Percentiles rank a stretch among this genome's conserved stretches.
Conservation (phyloP, 192 early-diverging fungal species). For the Entomortierella lignicola region DNA sequence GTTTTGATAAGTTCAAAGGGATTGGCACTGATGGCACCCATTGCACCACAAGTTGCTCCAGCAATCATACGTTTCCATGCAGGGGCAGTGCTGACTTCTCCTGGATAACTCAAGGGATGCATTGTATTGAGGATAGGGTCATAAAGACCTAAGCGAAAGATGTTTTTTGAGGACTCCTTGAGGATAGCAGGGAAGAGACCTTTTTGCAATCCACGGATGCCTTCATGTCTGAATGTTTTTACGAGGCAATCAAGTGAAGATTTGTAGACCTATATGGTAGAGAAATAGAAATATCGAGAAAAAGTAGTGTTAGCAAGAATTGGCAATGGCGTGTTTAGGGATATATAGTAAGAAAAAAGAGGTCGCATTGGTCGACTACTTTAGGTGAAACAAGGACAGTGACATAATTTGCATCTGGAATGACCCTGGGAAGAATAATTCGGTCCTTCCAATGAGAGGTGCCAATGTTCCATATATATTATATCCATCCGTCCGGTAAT, state of each 20-base stretch:
- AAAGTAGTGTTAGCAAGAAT: too few species aligned
- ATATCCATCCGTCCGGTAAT: too few species aligned
- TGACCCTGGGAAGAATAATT: too few species aligned
- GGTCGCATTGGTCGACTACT: too few species aligned
- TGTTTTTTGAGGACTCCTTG: constrained; percentile 78
- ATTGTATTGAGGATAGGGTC: constrained; percentile 75
- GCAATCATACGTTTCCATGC: constrained; percentile 84
- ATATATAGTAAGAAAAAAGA: too few species aligned
- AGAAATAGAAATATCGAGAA: too few species aligned
- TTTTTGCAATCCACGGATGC: constrained; percentile 76
- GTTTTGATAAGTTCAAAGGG: constrained; percentile 85
- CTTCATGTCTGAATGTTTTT: constrained; percentile 76
- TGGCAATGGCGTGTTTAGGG: too few species aligned
- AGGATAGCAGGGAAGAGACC: constrained; percentile 78
- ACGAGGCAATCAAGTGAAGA: constrained; percentile 72
- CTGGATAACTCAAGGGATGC: constrained; percentile 58
- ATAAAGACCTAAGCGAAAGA: constrained; percentile 78
- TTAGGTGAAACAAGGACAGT: too few species aligned
- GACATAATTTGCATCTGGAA: too few species aligned
- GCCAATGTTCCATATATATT: too few species aligned
- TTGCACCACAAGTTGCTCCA: constrained; percentile 76
- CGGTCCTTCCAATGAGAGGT: too few species aligned
- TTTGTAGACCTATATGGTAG: constrained; percentile 61
- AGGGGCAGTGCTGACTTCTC: constrained; percentile 63
- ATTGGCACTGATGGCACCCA: constrained; percentile 80